Evolutionary conservation across 164 flowering plant genomes (phyloP), one percentile per base, ranked within the genome.

Genomic region (Santalum album): DNA sequence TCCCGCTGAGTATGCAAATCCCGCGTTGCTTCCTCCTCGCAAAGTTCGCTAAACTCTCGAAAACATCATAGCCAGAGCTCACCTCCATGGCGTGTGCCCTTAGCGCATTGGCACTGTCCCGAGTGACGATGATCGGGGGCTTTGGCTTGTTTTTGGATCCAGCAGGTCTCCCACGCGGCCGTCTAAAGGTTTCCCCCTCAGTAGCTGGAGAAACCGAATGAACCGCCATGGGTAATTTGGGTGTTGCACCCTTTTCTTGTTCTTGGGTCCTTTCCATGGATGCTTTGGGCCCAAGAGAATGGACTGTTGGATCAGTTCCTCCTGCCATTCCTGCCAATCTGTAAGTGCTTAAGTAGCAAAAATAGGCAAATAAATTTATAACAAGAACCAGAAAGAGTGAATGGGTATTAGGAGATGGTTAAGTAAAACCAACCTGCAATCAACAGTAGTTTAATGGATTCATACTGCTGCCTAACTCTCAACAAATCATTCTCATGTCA

Each of bases 111-210:
- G 87, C 81, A 54, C 90, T 78, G 60, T 86, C 95, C 2, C 86
- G 65, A 18, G 89, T 82, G 63, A 89, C 72, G 43, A 89, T 86
- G 27, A 86, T 79, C 0, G 95, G 95, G 2, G 89, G 89, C 65
- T 89, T 89, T 0, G 96, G 94, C 69, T 86, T 88, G 76, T 88
- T 89, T 62, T 89, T 89, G 0, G 96, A 89, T 4, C 96, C 91
- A 0, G 87, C 84, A 0, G 95, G 95, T 55, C 95, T 64, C 1
- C 95, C 97, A 15, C 97, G 78, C 15, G 90, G 89, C 43, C 91
- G 64, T 57, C 77, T 65, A 20, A 63, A 39, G 17, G 72, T 53
- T 53, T 77, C 82, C 2, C 79, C 78, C 11, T 72, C 73, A 29
- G 61, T 55, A 5, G 64, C 59, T 0, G 65, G 32, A 29, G 66